Evolutionary conservation across 2,329 filamentous ascomycete species (phyloP).

Genomic region (Lecanosticta acicola): DNA sequence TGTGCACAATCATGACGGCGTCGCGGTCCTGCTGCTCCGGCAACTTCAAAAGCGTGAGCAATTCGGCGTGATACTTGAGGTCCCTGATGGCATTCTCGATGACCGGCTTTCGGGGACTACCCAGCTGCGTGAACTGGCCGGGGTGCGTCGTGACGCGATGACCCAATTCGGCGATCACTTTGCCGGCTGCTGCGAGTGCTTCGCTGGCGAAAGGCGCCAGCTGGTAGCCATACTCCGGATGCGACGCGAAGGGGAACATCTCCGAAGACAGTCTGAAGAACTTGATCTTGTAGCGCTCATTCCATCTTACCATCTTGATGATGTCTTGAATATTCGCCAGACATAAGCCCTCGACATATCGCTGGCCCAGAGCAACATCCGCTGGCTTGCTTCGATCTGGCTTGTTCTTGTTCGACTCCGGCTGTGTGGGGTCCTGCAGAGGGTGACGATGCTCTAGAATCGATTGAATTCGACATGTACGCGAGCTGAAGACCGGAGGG

Average conservation of each 20-base stretch:
- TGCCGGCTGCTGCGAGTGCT: slow-evolving; percentile 68
- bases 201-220: slow-evolving; percentile 77
- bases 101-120: slow-evolving; percentile 72
- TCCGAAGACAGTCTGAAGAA: slow-evolving; percentile 91
- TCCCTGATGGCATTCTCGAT: slow-evolving; percentile 73
- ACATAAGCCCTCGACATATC: slow-evolving; percentile 70
- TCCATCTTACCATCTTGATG: slow-evolving; percentile 82
- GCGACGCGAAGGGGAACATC: slow-evolving; percentile 95
- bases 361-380: slow-evolving; percentile 60
- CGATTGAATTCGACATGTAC: slow-evolving; percentile 84
- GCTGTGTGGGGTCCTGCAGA: slow-evolving; percentile 65
- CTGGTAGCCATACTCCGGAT: slow-evolving; percentile 78
- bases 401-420: slow-evolving; percentile 75
- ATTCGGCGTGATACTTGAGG: slow-evolving; percentile 79
- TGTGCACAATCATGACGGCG: slow-evolving; percentile 89
- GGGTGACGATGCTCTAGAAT: slow-evolving; percentile 87
- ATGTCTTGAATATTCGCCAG: slow-evolving; percentile 79
- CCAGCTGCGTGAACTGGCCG: slow-evolving; percentile 87
- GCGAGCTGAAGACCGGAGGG: slow-evolving; percentile 81
- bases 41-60: slow-evolving; percentile 70
- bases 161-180: slow-evolving; percentile 67
- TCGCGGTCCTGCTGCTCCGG: slow-evolving; percentile 74
- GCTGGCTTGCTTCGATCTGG: slow-evolving; percentile 68
- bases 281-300: slow-evolving; percentile 83
- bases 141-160: slow-evolving; percentile 88